Percentiles rank a stretch among this genome's conserved stretches.
Conservation (phyloP, 1,284 basidiomycete genomes). For the Cryptococcus wingfieldii region DNA sequence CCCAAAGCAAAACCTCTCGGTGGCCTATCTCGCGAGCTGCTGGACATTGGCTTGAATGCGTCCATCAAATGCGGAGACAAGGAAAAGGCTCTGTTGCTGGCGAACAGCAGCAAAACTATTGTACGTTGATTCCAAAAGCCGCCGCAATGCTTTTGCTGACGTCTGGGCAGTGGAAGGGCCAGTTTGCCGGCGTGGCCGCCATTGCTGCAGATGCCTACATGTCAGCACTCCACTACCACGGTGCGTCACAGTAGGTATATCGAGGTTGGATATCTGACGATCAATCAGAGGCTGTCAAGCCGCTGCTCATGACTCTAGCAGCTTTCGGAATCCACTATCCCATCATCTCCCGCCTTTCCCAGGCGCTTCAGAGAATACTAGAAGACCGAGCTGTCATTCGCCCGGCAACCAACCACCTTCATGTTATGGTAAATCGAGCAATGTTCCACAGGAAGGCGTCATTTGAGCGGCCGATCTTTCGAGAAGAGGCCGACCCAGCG, state of each 20-base stretch:
- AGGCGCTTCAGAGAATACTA: neutral
- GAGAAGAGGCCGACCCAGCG: neutral
- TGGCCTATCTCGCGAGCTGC: slow-evolving; percentile 27
- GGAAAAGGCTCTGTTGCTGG: slow-evolving; percentile 17
- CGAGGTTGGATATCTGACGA: neutral
- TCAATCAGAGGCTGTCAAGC: slow-evolving; percentile 16
- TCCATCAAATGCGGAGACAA: slow-evolving; percentile 15
- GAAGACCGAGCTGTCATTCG: neutral
- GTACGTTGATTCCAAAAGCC: slow-evolving; percentile 8
- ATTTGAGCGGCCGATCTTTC: slow-evolving; percentile 3
- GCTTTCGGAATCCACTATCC: slow-evolving; percentile 16
- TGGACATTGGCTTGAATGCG: slow-evolving; percentile 31
- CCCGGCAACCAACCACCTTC: neutral
- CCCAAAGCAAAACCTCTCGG: slow-evolving; percentile 13
- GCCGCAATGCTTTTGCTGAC: neutral
- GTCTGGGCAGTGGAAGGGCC: slow-evolving; percentile 25
- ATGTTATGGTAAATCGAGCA: slow-evolving; percentile 3
- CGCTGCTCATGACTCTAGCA: slow-evolving; percentile 14
- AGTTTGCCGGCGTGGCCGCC: slow-evolving; percentile 26
- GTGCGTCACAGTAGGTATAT: slow-evolving; percentile 3
- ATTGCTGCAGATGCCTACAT: slow-evolving; percentile 24
- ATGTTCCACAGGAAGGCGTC: neutral
- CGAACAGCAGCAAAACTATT: slow-evolving; percentile 12
- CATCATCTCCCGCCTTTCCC: slow-evolving; percentile 7
- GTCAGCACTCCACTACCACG: slow-evolving; percentile 10